These are phyloP conservation scores for Suillus spraguei DNA, from an alignment of 768 basidiomycete species.

Conservation along the genomic window DNA sequence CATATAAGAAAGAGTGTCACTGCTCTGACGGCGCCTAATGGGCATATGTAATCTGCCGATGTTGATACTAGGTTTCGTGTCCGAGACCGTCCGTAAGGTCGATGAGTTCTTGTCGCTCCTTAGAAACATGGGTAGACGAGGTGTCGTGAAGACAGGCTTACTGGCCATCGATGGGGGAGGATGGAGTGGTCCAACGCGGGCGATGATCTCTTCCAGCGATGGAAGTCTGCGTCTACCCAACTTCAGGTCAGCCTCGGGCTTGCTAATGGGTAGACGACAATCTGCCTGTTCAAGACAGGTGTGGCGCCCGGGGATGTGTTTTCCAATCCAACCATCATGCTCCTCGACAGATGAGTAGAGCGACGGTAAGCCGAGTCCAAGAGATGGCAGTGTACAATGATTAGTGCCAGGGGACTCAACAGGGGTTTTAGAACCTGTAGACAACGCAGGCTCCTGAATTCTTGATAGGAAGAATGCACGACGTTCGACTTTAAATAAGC, in stretches of 20 bases:
- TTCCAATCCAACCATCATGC: neutral
- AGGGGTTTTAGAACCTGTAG: constrained; percentile 64
- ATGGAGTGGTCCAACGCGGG: constrained; percentile 45
- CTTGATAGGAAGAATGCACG: constrained; percentile 78
- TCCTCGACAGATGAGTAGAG: constrained; percentile 47
- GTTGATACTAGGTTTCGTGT: constrained; percentile 28
- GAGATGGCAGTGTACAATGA: constrained; percentile 70
- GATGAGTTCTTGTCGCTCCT: constrained; percentile 14
- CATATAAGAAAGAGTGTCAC: constrained; percentile 13
- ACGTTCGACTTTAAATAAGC: constrained; percentile 56
- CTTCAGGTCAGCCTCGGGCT: constrained; percentile 15
- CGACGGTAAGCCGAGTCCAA: constrained; percentile 64
- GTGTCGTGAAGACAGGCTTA: neutral
- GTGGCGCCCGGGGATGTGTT: neutral
- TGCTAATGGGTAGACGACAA: constrained; percentile 46
- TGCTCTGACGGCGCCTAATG: constrained; percentile 30
- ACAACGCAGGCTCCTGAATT: constrained; percentile 65
- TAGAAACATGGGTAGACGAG: constrained; percentile 39
- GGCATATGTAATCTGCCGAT: constrained; percentile 48
- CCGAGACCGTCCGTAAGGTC: constrained; percentile 20
- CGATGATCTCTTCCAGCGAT: constrained; percentile 77
- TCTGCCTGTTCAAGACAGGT: constrained; percentile 70
- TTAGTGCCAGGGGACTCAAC: constrained; percentile 72
- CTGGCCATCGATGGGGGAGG: neutral
- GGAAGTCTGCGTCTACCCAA: constrained; percentile 43